Base-by-base conservation (phyloP, 257 asterid genomes). In the Lavandula angustifolia region DNA sequence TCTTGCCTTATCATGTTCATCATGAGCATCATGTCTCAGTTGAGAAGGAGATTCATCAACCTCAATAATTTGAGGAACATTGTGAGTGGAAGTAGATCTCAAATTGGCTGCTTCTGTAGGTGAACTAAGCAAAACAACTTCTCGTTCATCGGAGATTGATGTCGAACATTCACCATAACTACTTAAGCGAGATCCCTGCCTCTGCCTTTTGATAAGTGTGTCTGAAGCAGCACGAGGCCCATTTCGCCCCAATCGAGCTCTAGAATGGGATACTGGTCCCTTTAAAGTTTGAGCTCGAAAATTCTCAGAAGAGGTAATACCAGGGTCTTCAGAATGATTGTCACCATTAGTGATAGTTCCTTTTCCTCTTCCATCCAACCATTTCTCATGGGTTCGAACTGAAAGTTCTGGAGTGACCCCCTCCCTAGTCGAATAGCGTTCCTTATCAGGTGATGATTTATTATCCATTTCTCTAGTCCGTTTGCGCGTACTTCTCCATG, bases 401-500 rank as follows among this genome's bases (percentile, higher is more conserved):
- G 78, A 54, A 72, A 47, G 43, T 41, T 48, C 59, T 7, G 67
- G 55, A 50, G 62, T 56, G 14, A 53, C 79, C 47, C 58, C 59
- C 67, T 69, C 85, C 14, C 56, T 68, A 55, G 54, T 46, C 18
- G 51, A 35, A 65, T 32, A 53, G 62, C 31, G 13, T 67, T 60
- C 83, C 58, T 43, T 74, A 66, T 54, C 77, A 69, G 71, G 62
- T 62, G 72, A 53, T 29, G 76, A 46, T 4, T 62, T 35, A 46
- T 40, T 40, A 58, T 72, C 76, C 46, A 41, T 38, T 54, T 69
- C 77, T 54, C 71, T 73, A 66, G 70, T 69, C 43, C 75, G 78
- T 64, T 73, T 82, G 42, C 60, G 87, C 0, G 82, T 84, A 70
- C 73, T 81, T 78, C 80, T 87, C 91, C 96, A 85, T 40, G 83